Conservation (phyloP, 202 grass and related monocot species). For the Cymbopogon flexuosus region DNA sequence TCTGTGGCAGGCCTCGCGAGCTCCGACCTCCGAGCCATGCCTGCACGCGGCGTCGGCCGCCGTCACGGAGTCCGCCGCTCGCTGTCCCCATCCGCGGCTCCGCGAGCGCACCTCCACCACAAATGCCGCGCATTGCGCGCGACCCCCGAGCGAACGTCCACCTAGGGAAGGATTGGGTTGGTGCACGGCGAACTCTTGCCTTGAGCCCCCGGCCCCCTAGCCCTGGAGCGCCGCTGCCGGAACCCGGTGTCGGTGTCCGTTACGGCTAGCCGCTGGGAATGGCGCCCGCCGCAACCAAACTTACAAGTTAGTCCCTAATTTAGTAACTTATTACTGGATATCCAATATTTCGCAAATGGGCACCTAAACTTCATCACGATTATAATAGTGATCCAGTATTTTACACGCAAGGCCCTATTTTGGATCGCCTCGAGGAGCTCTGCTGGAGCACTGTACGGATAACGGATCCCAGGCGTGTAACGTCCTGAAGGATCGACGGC, state of each 20-base stretch:
- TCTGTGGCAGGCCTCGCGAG: background rate
- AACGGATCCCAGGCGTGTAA: too few species aligned
- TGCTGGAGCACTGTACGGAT: too few species aligned
- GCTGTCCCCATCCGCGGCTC: background rate
- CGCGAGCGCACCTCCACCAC: background rate
- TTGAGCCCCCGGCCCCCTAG: background rate
- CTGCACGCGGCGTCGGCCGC: background rate
- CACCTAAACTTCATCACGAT: too few species aligned
- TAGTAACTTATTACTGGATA: too few species aligned
- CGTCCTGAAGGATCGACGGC: too few species aligned
- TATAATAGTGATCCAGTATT: too few species aligned
- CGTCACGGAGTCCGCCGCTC: background rate
- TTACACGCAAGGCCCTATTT: too few species aligned
- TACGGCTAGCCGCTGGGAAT: too few species aligned
- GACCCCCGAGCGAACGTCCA: background rate
- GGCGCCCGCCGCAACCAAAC: background rate
- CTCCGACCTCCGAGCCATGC: background rate
- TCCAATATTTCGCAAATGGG: too few species aligned
- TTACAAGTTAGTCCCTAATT: background rate
- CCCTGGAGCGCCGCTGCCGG: background rate
- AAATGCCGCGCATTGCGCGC: background rate
- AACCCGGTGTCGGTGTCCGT: background rate
- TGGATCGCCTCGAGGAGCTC: too few species aligned
- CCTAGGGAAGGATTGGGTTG: background rate
- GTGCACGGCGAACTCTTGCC: background rate